Conservation (phyloP, 345 rosid species). For the Linum tenue region DNA sequence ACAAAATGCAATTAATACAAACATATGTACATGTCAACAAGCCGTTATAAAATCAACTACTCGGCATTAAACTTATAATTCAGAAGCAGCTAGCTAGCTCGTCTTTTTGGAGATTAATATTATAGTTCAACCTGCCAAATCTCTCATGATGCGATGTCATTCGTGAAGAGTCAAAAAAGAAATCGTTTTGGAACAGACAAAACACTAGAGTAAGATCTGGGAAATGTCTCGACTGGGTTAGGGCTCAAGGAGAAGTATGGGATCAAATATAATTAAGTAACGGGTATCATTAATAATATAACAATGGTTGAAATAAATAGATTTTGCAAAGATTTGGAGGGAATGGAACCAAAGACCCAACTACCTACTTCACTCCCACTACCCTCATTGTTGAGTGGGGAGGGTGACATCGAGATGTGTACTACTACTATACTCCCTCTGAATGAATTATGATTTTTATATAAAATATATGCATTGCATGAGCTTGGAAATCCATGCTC, state of each 20-base stretch:
- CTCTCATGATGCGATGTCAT: not conserved
- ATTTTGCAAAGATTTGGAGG: conserved; percentile 7
- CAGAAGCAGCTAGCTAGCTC: no score
- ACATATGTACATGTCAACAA: no score
- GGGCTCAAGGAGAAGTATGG: conserved; percentile 33
- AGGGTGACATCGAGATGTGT: conserved; percentile 41
- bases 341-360: conserved; percentile 24
- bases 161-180: not conserved
- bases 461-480: no score
- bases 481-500: not conserved
- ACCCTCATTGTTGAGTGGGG: conserved; percentile 5
- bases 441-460: conserved; percentile 8
- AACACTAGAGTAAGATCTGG: conserved; percentile 20
- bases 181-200: not conserved
- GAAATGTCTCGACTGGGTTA: conserved; percentile 20
- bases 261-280: not conserved
- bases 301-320: conserved; percentile 5
- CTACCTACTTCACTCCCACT: not conserved
- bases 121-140: not conserved
- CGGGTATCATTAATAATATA: conserved; percentile 8
- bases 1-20: no score
- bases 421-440: conserved; percentile 10
- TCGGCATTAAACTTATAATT: not conserved
- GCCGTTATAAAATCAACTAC: no score
- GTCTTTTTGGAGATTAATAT: no score